Conservation (phyloP, 495 filamentous ascomycete genomes). For the Daldinia loculata region DNA sequence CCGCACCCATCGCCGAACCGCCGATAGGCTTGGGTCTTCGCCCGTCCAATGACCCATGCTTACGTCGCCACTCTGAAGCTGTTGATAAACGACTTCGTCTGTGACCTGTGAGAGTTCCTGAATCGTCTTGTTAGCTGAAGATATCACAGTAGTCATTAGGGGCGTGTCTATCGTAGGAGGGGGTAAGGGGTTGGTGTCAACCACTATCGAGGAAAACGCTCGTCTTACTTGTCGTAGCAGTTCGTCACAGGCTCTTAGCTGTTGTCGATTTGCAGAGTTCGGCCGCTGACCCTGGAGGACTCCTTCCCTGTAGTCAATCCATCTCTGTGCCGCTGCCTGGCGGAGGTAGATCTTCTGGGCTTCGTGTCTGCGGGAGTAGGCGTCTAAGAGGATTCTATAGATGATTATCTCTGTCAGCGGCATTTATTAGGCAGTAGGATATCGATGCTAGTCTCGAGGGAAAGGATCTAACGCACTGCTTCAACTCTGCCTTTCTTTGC, state of each 20-base stretch:
- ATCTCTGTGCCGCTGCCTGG: conserved; percentile 78
- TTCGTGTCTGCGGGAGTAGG: conserved; percentile 80
- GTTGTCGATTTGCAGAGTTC: conserved; percentile 62
- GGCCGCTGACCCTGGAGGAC: conserved; percentile 72
- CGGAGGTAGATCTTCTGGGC: conserved; percentile 86
- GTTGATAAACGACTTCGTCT: conserved; percentile 70
- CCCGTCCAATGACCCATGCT: conserved; percentile 76
- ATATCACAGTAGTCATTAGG: conserved; percentile 2
- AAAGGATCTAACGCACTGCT: conserved; percentile 64
- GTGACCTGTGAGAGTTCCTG: conserved; percentile 75
- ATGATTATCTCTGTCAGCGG: conserved; percentile 32
- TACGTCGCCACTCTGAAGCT: conserved; percentile 70
- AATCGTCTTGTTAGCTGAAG: conserved; percentile 26
- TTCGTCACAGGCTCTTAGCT: conserved; percentile 66
- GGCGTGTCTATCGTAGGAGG: background rate
- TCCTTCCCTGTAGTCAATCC: conserved; percentile 75
- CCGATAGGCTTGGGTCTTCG: conserved; percentile 70
- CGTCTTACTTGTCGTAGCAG: conserved; percentile 68
- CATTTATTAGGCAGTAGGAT: background rate
- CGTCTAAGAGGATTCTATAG: conserved; percentile 77
- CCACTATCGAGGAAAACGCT: conserved; percentile 1
- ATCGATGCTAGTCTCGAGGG: background rate
- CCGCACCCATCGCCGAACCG: conserved; percentile 61
- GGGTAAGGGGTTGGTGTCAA: background rate
- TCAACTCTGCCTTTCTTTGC: conserved; percentile 75